phyloP scores from a whole-genome alignment of 306 rosid species.

The Sechiopsis laciniata region DNA sequence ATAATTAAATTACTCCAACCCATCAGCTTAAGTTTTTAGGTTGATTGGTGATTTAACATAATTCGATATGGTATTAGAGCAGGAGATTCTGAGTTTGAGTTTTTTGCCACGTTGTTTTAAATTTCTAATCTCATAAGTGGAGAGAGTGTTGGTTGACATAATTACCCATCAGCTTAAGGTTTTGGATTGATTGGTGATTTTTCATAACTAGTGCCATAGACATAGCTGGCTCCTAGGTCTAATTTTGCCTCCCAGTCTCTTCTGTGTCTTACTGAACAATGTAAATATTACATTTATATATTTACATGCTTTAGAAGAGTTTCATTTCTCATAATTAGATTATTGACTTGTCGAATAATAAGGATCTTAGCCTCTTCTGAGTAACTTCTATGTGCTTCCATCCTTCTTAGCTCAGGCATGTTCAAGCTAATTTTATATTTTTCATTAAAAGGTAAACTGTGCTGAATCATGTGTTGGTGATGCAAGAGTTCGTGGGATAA shows the following conservation, averaged over 20 bases:
- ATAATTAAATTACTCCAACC: no score
- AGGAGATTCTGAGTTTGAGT: no score
- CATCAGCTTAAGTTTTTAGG: no score
- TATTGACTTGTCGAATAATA: not conserved
- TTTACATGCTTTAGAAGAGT: not conserved
- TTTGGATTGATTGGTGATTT: not conserved
- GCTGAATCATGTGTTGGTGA: constrained; percentile 88
- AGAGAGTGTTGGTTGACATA: no score
- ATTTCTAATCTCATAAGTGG: no score
- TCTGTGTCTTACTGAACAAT: not conserved
- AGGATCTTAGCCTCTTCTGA: not conserved
- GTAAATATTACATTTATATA: not conserved
- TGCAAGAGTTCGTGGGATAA: constrained; percentile 79
- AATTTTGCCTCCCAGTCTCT: not conserved
- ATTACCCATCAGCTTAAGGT: no score
- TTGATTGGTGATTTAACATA: no score
- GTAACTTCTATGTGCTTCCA: not conserved
- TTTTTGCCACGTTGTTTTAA: no score
- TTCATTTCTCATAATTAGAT: not conserved
- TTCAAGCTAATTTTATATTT: constrained; percentile 22
- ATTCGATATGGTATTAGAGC: no score
- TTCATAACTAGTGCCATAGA: not conserved
- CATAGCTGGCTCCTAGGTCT: not conserved
- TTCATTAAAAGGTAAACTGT: constrained; percentile 62
- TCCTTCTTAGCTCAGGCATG: not conserved